Conservation (phyloP, 129 eudicot species). For the Erigeron canadensis region DNA sequence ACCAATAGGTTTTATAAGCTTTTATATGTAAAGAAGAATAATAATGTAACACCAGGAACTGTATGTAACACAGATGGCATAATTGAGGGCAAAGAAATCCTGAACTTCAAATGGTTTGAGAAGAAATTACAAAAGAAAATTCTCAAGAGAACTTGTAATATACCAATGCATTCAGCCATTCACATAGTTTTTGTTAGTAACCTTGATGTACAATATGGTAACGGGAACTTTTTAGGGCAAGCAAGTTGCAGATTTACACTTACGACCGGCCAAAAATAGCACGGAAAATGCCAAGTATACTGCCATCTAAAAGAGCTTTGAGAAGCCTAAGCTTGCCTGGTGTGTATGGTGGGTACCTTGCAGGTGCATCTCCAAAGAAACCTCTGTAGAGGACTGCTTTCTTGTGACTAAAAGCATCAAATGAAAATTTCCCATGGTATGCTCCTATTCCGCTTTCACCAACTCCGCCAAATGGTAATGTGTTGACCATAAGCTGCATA, state of each 20-base stretch:
- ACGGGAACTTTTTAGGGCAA: conserved; percentile 4
- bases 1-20: too few species aligned
- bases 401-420: conserved; percentile 89
- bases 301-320: conserved; percentile 71
- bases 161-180: neutral
- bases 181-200: conserved; percentile 12
- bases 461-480: conserved; percentile 89
- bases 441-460: conserved; percentile 91
- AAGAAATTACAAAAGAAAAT: neutral
- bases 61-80: neutral
- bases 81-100: neutral
- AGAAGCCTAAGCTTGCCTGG: conserved; percentile 59
- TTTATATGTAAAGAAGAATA: too few species aligned
- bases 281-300: conserved; percentile 54
- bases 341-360: conserved; percentile 91
- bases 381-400: conserved; percentile 67
- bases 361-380: conserved; percentile 64
- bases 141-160: conserved; percentile 1
- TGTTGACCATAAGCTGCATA: conserved; percentile 63
- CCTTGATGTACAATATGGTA: conserved; percentile 20
- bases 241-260: conserved; percentile 2
- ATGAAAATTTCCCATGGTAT: conserved; percentile 86
- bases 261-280: conserved; percentile 65
- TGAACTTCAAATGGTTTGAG: neutral
- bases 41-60: too few species aligned